Evolutionary conservation across 495 filamentous ascomycete species (phyloP), one percentile per base, ranked within the genome.

Genomic region (Xanthoparmelia taractica): DNA sequence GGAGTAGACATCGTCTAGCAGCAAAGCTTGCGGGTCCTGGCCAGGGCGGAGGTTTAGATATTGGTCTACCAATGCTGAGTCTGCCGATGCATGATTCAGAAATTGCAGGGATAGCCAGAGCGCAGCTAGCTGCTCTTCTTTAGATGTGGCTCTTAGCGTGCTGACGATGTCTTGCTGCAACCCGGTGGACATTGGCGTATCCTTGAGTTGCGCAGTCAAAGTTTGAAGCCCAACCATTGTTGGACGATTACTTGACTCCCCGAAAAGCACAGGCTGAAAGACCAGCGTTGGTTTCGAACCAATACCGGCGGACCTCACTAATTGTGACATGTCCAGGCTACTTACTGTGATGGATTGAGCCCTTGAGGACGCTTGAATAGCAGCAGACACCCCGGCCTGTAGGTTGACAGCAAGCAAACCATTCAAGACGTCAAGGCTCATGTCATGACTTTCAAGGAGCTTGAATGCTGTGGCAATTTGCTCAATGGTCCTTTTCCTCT

Each of bases 41-140:
- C 79, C 73, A 20, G 82, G 65, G 18, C 82, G 79, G 8, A 78
- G 64, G 65, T 79, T 73, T 17, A 96, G 75, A 64, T 93, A 87
- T 37, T 87, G 84, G 48, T 90, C 89, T 5, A 89, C 72, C 45
- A 79, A 78, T 55, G 79, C 71, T n/a, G 77, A 73, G 1, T 77
- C 74, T 7, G 73, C 65, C 29, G 80, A 75, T 7, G 61, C 68
- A 31, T 82, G 72, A 67, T 83, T 83, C 41, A 95, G 73, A 11
- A 94, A 77, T 48, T 87, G 84, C 60, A 91, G 81, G 1, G 87
- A 80, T 13, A 97, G 78, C 95, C 95, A 98, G 69, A 92, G 85
- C 17, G 85, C 86, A 20, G 90, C 84, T 40, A 94, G 66, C 50
- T 82, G 77, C 15, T 81, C 77, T 23, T 79, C 72, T 7, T 83